Conservation (phyloP, 169 alveolate genomes). For the Babesia caballi region DNA sequence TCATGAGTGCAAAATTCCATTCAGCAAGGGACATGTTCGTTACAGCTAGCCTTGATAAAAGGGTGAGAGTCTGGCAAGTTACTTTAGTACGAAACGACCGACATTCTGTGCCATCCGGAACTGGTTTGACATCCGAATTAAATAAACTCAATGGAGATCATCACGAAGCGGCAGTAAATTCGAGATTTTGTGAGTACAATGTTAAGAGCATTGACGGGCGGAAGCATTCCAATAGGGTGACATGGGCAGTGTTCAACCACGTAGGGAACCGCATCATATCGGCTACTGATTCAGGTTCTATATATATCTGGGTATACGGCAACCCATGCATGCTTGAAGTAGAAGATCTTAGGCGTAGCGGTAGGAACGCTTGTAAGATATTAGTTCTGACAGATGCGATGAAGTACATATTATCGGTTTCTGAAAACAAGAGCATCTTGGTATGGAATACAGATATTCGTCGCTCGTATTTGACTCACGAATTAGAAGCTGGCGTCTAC, state of each 20-base stretch:
- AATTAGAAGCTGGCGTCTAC: slow-evolving; percentile 91
- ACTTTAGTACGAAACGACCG: slow-evolving; percentile 88
- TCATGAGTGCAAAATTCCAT: slow-evolving; percentile 95
- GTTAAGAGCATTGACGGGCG: slow-evolving; percentile 69
- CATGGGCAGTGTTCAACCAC: slow-evolving; percentile 93
- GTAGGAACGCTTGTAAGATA: slow-evolving; percentile 90
- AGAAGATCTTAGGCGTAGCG: slow-evolving; percentile 92
- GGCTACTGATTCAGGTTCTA: slow-evolving; percentile 92
- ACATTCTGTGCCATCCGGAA: not conserved
- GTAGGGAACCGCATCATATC: slow-evolving; percentile 85
- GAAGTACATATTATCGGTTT: slow-evolving; percentile 81
- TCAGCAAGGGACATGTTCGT: slow-evolving; percentile 88
- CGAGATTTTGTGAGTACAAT: too few relatives aligned
- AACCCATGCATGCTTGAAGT: slow-evolving; percentile 90
- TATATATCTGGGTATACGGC: slow-evolving; percentile 91
- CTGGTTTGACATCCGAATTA: slow-evolving; percentile 63
- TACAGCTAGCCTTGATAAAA: slow-evolving; percentile 91
- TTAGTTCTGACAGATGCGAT: slow-evolving; percentile 89
- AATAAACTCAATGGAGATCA: too few relatives aligned
- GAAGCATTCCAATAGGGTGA: slow-evolving; percentile 92
- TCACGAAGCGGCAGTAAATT: too few relatives aligned
- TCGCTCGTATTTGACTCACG: slow-evolving; percentile 82
- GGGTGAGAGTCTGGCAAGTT: slow-evolving; percentile 92
- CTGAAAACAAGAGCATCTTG: slow-evolving; percentile 91
- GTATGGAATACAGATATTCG: slow-evolving; percentile 93